These are phyloP conservation scores for Botryotinia globosa DNA, from an alignment of 2,329 filamentous ascomycete genomes.

Conservation along the genomic window DNA sequence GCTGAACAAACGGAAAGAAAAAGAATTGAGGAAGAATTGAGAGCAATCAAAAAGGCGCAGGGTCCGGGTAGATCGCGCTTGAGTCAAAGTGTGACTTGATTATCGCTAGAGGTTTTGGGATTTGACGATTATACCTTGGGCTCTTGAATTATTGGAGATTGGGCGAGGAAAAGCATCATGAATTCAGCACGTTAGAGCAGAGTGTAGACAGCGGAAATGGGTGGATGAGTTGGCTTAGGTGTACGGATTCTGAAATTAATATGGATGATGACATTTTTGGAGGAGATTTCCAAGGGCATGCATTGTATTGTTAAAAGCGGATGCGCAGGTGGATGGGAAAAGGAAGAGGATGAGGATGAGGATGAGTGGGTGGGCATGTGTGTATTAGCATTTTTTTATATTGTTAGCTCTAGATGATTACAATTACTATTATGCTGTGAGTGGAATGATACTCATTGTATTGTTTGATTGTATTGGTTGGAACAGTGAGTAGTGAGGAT, in stretches of 20 bases:
- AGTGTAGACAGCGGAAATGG: neutral
- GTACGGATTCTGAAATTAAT: neutral
- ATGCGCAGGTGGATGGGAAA: neutral
- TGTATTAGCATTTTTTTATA: neutral
- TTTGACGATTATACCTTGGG: neutral
- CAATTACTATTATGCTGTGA: neutral
- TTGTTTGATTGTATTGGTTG: neutral
- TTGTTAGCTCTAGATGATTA: neutral
- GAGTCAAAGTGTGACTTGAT: constrained; percentile 32
- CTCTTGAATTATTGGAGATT: neutral
- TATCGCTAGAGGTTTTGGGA: neutral
- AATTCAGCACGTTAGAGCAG: neutral
- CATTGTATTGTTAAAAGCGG: neutral
- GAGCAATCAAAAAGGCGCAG: constrained; percentile 44
- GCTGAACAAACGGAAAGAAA: constrained; percentile 69
- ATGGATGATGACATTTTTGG: neutral
- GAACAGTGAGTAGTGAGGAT: neutral
- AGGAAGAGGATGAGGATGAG: neutral
- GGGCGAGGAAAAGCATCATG: neutral
- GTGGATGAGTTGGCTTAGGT: neutral
- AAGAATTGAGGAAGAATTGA: constrained; percentile 61
- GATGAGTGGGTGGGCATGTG: neutral
- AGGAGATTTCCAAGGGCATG: neutral
- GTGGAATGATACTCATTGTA: no score
- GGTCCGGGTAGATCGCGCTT: constrained; percentile 40